Conservation (phyloP, 2,329 filamentous ascomycete species). For the Lanzia echinophila region DNA sequence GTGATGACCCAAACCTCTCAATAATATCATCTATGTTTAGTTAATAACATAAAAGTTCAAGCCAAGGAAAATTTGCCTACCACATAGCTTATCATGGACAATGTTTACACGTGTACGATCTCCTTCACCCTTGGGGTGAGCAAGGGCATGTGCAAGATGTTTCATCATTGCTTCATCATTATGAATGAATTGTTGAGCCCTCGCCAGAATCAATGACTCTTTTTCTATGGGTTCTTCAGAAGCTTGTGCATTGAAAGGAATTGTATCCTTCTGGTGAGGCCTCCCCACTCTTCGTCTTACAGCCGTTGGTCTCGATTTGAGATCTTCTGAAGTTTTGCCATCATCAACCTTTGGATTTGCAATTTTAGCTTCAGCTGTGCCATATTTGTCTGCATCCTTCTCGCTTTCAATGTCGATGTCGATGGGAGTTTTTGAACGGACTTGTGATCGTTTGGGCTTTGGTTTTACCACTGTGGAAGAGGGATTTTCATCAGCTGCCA, state of each 20-base stretch:
- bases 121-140: too few relatives aligned
- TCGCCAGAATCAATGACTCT: too few relatives aligned
- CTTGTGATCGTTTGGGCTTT: not conserved
- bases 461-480: not conserved
- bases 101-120: conserved; percentile 43
- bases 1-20: conserved; percentile 58
- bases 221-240: too few relatives aligned
- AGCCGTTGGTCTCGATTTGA: too few relatives aligned
- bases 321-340: too few relatives aligned
- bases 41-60: not conserved
- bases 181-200: too few relatives aligned
- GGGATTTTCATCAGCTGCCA: not conserved
- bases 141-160: too few relatives aligned
- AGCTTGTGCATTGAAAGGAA: too few relatives aligned
- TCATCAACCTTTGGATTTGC: not conserved
- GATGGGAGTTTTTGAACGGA: not conserved
- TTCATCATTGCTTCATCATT: not conserved
- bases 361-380: not conserved
- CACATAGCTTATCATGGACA: conserved; percentile 43
- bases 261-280: too few relatives aligned
- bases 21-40: conserved; percentile 35
- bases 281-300: too few relatives aligned
- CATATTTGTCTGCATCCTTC: not conserved
- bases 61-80: conserved; percentile 13
- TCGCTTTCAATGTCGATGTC: not conserved